Conservation (phyloP, 2,329 filamentous ascomycete genomes). For the Penicillium frequentans region DNA sequence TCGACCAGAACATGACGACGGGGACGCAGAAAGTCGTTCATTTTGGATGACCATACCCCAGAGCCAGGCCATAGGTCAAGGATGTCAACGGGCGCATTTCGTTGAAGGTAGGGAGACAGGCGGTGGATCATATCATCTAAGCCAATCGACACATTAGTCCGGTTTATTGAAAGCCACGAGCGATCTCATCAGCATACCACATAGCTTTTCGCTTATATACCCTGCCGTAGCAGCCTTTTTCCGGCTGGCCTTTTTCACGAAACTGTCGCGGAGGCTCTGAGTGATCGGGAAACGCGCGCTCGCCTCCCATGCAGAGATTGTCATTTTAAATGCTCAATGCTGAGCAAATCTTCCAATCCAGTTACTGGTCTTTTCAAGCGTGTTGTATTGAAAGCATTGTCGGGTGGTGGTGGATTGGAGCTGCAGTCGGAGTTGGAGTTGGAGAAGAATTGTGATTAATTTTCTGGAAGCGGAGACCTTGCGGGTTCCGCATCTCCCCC, state of each 20-base stretch:
- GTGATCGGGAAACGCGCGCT: conserved; percentile 25
- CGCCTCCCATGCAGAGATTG: conserved; percentile 13
- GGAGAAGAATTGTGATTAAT: neutral
- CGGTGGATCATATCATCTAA: conserved; percentile 68
- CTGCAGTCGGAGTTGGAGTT: neutral
- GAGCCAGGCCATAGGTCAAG: conserved; percentile 82
- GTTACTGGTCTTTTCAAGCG: neutral
- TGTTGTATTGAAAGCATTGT: neutral
- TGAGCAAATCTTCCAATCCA: neutral
- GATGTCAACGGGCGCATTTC: conserved; percentile 76
- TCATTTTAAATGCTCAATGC: neutral
- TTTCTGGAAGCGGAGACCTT: conserved; percentile 9
- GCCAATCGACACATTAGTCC: neutral
- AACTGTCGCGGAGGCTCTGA: neutral
- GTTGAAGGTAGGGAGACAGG: conserved; percentile 66
- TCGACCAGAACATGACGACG: conserved; percentile 84
- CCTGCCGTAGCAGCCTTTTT: conserved; percentile 13
- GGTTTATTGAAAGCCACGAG: neutral
- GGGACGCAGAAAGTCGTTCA: conserved; percentile 74
- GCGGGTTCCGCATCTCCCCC: conserved; percentile 13
- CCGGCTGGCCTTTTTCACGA: conserved; percentile 1
- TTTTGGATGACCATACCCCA: conserved; percentile 74
- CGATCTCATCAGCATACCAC: conserved; percentile 26
- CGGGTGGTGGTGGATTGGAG: neutral
- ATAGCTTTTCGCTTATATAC: conserved; percentile 34